These are phyloP conservation scores for Durotheca rogersii DNA, from an alignment of 495 filamentous ascomycete genomes.

Conservation along the genomic window DNA sequence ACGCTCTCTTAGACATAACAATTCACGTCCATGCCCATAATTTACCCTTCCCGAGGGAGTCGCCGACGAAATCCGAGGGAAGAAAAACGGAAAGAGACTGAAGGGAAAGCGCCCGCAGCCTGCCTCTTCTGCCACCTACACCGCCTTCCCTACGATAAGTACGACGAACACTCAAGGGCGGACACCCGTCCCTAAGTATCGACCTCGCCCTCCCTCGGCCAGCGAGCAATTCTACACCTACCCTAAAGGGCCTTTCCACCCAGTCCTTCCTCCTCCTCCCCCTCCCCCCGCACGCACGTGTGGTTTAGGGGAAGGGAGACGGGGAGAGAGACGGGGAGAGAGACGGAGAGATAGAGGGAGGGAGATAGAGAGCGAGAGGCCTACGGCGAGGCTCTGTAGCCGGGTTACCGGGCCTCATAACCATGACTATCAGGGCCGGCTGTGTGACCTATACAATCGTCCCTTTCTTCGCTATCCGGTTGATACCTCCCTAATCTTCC, in stretches of 20 bases:
- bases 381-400: constrained; percentile 31
- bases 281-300: constrained; percentile 6
- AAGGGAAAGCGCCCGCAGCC: constrained; percentile 14
- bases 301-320: background rate
- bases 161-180: too few relatives aligned
- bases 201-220: constrained; percentile 1
- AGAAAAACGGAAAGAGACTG: background rate
- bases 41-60: too few relatives aligned
- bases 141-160: background rate
- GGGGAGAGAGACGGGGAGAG: too few relatives aligned
- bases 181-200: too few relatives aligned
- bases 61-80: too few relatives aligned
- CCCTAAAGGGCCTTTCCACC: background rate
- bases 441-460: background rate
- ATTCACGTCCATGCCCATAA: too few relatives aligned
- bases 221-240: background rate
- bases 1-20: too few relatives aligned
- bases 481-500: background rate
- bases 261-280: constrained; percentile 4
- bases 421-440: background rate
- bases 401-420: background rate
- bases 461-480: background rate
- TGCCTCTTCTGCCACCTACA: constrained; percentile 11
- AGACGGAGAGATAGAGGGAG: too few relatives aligned
- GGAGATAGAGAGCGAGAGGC: background rate